Conservation (phyloP, 1,284 basidiomycete genomes). For the Papiliotrema flavescens region DNA sequence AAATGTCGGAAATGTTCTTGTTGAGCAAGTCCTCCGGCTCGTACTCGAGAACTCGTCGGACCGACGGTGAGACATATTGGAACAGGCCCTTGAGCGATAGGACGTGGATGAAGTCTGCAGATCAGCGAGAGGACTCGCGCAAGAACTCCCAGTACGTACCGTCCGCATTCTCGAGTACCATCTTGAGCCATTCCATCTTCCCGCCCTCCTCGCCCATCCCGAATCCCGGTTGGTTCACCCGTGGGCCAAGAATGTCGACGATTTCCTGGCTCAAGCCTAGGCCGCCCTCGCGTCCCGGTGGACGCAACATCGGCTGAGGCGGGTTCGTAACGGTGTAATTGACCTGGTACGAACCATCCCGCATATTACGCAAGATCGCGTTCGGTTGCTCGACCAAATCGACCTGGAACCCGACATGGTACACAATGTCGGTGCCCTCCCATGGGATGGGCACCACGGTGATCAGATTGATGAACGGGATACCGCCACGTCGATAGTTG, state of each 20-base stretch:
- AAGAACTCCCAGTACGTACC: conserved; percentile 34
- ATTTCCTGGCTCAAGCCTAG: conserved; percentile 31
- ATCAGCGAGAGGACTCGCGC: conserved; percentile 5
- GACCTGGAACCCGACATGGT: conserved; percentile 89
- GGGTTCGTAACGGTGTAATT: conserved; percentile 52
- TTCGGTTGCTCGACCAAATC: conserved; percentile 84
- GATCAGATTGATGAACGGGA: conserved; percentile 82
- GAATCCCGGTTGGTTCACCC: conserved; percentile 21
- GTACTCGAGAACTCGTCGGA: conserved; percentile 71
- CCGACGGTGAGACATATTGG: conserved; percentile 83
- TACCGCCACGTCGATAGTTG: conserved; percentile 82
- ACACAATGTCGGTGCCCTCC: conserved; percentile 68
- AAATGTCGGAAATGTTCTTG: conserved; percentile 69
- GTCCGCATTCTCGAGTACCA: conserved; percentile 62
- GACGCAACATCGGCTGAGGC: conserved; percentile 29
- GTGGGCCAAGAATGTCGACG: conserved; percentile 32
- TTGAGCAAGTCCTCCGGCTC: conserved; percentile 77
- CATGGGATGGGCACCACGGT: conserved; percentile 73
- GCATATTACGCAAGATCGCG: conserved; percentile 70
- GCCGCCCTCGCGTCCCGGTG: conserved; percentile 16
- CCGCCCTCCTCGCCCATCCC: conserved; percentile 40
- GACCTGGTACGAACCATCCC: conserved; percentile 68
- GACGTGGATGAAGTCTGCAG: conserved; percentile 75
- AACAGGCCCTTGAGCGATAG: conserved; percentile 90
- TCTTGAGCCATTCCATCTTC: conserved; percentile 51